Conservation (phyloP, 176 grass and related monocot genomes). For the Tillandsia leiboldiana region DNA sequence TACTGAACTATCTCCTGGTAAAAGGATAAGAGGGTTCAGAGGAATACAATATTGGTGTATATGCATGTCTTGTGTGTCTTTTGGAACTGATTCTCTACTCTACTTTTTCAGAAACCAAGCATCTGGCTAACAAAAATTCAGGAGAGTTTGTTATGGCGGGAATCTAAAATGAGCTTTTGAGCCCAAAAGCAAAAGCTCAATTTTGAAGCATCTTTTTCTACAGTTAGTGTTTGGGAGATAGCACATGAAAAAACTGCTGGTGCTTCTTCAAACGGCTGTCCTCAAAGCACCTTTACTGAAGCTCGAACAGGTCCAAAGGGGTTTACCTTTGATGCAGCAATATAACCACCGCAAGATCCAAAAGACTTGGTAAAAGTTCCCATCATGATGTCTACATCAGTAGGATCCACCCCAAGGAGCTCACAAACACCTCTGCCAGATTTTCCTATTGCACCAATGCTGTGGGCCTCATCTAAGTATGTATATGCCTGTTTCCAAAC, state of each 20-base stretch:
- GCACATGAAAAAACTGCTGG: no score
- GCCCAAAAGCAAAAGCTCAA: no score
- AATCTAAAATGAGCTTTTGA: no score
- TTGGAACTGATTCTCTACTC: no score
- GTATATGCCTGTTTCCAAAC: constrained; percentile 50
- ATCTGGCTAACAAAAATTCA: no score
- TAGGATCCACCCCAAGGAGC: constrained; percentile 65
- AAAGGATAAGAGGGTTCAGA: constrained; percentile 5
- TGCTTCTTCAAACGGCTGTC: no score
- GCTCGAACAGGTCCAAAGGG: neutral
- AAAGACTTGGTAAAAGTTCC: constrained; percentile 82
- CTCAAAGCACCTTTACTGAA: no score
- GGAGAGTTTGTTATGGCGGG: no score
- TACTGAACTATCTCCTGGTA: constrained; percentile 80
- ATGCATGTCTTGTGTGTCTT: neutral
- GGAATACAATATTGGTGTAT: neutral
- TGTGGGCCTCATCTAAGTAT: constrained; percentile 82
- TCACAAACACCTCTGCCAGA: constrained; percentile 77
- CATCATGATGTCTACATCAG: constrained; percentile 89
- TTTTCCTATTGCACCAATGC: constrained; percentile 73
- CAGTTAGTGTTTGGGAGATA: neutral
- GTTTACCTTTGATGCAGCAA: constrained; percentile 66
- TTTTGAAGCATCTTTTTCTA: no score
- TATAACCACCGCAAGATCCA: constrained; percentile 83
- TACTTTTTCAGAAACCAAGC: no score